Evolutionary conservation across 1,284 basidiomycete genomes (phyloP).

Genomic region (Termitomyces sp.): DNA sequence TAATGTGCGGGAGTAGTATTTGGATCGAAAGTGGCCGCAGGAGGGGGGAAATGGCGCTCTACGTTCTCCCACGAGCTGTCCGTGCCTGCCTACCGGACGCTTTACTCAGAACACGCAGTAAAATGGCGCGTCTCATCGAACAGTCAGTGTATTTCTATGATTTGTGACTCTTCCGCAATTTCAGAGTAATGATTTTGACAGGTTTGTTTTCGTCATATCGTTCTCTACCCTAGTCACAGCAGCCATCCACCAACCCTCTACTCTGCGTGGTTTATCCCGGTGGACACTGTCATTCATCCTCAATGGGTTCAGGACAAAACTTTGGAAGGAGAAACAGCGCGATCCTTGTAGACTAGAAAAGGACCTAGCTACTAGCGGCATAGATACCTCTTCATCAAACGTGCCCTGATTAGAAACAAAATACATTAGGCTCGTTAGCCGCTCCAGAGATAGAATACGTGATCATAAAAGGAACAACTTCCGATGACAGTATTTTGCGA

Average conservation of each 20-base stretch:
- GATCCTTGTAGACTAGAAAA: constrained; percentile 20
- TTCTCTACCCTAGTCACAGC: constrained; percentile 61
- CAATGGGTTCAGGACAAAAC: constrained; percentile 49
- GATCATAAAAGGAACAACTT: constrained; percentile 97
- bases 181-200: constrained; percentile 17
- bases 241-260: constrained; percentile 53
- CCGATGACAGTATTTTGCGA: constrained; percentile 56
- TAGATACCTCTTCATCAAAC: constrained; percentile 1
- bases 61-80: constrained; percentile 67
- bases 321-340: constrained; percentile 40
- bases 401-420: constrained; percentile 1
- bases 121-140: constrained; percentile 40
- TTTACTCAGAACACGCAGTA: constrained; percentile 43
- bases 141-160: constrained; percentile 32
- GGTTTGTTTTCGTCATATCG: constrained; percentile 53
- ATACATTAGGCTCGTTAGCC: constrained; percentile 33
- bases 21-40: constrained; percentile 67
- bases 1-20: constrained; percentile 69
- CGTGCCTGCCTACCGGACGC: constrained; percentile 51
- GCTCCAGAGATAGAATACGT: constrained; percentile 78
- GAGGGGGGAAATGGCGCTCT: constrained; percentile 72
- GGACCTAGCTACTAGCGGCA: not conserved
- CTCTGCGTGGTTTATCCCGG: constrained; percentile 63
- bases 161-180: not conserved
- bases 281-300: constrained; percentile 65